These are phyloP conservation scores for Amanita pseudoporphyria DNA, from an alignment of 768 basidiomycete genomes.

Conservation along the genomic window DNA sequence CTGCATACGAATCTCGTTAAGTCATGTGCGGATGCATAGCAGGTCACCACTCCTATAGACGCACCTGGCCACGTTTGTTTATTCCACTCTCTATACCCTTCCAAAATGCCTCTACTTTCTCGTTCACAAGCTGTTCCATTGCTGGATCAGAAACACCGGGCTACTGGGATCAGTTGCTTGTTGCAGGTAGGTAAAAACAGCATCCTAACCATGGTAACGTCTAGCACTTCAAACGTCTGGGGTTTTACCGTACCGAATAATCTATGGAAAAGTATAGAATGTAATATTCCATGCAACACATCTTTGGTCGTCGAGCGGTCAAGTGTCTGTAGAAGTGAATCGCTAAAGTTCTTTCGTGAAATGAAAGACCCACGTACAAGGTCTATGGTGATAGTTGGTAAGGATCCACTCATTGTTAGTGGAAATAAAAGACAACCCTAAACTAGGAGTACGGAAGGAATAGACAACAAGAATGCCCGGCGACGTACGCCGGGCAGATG, in stretches of 20 bases:
- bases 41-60: slow-evolving; percentile 4
- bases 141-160: slow-evolving; percentile 70
- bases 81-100: slow-evolving; percentile 56
- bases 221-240: slow-evolving; percentile 67
- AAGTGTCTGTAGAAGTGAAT: slow-evolving; percentile 37
- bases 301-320: slow-evolving; percentile 68
- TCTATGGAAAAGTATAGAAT: slow-evolving; percentile 76
- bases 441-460: background rate
- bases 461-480: background rate
- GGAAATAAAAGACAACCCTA: background rate
- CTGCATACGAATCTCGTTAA: slow-evolving; percentile 22
- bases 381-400: slow-evolving; percentile 42
- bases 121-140: slow-evolving; percentile 61
- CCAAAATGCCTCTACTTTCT: slow-evolving; percentile 76
- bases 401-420: slow-evolving; percentile 11
- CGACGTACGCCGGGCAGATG: background rate
- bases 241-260: slow-evolving; percentile 76
- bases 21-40: background rate
- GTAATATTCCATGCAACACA: slow-evolving; percentile 67
- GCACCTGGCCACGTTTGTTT: slow-evolving; percentile 63
- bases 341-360: background rate
- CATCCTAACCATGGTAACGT: slow-evolving; percentile 68
- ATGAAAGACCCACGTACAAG: slow-evolving; percentile 22
- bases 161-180: slow-evolving; percentile 23
- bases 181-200: background rate